These are phyloP conservation scores for Collybia sp. DNA, from an alignment of 768 basidiomycete genomes.

Conservation along the genomic window DNA sequence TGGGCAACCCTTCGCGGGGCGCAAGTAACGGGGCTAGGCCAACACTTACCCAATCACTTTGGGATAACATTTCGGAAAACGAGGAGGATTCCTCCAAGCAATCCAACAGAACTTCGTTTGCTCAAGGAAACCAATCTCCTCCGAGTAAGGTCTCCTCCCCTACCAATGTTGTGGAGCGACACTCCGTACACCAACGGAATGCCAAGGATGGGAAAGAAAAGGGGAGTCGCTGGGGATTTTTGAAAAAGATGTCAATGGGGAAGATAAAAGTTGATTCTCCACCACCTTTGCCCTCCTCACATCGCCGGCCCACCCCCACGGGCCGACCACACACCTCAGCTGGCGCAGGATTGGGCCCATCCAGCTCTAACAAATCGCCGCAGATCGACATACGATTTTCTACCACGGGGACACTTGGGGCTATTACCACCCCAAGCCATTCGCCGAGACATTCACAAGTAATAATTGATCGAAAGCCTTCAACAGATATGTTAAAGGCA, in stretches of 20 bases:
- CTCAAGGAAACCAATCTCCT: constrained; percentile 9
- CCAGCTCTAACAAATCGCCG: constrained; percentile 38
- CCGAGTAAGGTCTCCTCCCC: constrained; percentile 9
- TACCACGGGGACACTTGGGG: constrained; percentile 59
- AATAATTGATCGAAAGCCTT: constrained; percentile 16
- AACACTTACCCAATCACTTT: constrained; percentile 40
- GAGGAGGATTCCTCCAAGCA: constrained; percentile 8
- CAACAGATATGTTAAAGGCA: constrained; percentile 20
- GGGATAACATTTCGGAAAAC: constrained; percentile 44
- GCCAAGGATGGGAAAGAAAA: constrained; percentile 50
- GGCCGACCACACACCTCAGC: constrained; percentile 25
- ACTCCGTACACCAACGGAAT: constrained; percentile 14
- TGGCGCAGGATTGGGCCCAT: constrained; percentile 16
- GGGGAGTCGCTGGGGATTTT: constrained; percentile 85
- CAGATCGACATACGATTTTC: constrained; percentile 72
- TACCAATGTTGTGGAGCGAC: constrained; percentile 15
- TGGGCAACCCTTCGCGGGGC: constrained; percentile 32
- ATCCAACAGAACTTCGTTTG: constrained; percentile 13
- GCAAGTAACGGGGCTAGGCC: constrained; percentile 29
- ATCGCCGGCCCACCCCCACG: constrained; percentile 21
- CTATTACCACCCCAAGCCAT: constrained; percentile 18
- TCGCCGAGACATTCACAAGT: too few species aligned
- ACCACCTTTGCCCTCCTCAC: constrained; percentile 32
- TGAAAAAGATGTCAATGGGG: constrained; percentile 99
- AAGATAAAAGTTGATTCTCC: constrained; percentile 73